Evolutionary conservation across 805 yeast species (phyloP), one percentile per base, ranked within the genome.

Genomic region (Metschnikowia bowlesiae): DNA sequence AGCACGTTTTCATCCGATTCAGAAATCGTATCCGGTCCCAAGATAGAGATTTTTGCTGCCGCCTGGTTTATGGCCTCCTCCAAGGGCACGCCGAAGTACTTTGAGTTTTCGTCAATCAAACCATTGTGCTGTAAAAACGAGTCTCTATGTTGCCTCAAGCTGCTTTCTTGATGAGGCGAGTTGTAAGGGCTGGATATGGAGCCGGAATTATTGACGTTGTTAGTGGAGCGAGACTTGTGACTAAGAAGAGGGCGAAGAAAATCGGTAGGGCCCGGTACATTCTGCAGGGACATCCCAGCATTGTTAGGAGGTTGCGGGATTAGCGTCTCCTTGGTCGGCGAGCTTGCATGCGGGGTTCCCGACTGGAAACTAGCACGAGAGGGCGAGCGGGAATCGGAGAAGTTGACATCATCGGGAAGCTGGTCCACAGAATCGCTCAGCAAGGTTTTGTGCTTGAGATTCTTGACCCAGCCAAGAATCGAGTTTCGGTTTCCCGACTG

Each of bases 61-160:
- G 98, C 96, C 52, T 84, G 78, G 33, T 76, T 68, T 44, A 92
- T 76, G 13, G 96, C 88, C 29, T 79, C 78, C 9, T 78, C 80
- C 33, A 94, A 73, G 1, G 92, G 81, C 4, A 85, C 89, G 13
- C 97, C 97, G 58, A 76, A 94, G 86, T 50, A 94, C 82, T 60
- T 78, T 50, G 62, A 75, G 67, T 70, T 78, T 64, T 62, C 80
- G 67, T 66, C 80, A 52, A 64, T 71, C 57, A 65, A 66, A 56
- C 65, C 70, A 58, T 65, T 76, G 68, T 60, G 73, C 56, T 62
- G 77, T 59, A 79, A 60, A 54, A 78, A 80, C 3, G 77, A 69
- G 58, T 80, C 83, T 9, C 83, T 65, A 52, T 77, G 81, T 51
- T 74, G 79, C 52, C 78, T 66, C 30, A 44, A 38, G 37, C 50